These are phyloP conservation scores for Mortierella sp. DNA, from an alignment of 371 early-diverging fungal species.

Conservation along the genomic window DNA sequence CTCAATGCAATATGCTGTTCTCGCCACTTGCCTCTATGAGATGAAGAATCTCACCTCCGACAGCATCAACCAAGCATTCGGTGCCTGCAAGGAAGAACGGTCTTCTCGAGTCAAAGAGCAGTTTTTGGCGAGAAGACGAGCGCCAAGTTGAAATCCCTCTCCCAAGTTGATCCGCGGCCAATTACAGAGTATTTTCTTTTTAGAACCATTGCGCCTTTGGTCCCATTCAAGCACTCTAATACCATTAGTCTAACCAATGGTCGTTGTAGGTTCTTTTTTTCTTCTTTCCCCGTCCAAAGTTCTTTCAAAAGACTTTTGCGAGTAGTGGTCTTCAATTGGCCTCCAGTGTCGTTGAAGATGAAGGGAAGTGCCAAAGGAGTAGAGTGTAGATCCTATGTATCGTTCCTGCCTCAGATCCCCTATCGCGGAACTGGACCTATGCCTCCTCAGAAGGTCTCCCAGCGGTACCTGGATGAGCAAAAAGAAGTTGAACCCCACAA, in stretches of 20 bases:
- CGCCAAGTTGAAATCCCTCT: too few relatives aligned
- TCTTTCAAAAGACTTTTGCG: too few relatives aligned
- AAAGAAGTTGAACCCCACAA: too few relatives aligned
- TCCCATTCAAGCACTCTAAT: too few relatives aligned
- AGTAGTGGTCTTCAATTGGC: constrained; percentile 3
- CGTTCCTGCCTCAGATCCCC: constrained; percentile 9
- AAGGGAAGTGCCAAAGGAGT: constrained; percentile 1
- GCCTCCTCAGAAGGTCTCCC: background rate
- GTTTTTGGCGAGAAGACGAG: too few relatives aligned
- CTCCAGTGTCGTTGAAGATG: background rate
- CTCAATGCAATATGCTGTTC: background rate
- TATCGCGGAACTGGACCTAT: background rate
- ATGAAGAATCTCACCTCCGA: background rate
- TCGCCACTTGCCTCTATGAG: background rate
- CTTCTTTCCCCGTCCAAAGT: too few relatives aligned
- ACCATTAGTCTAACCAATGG: too few relatives aligned
- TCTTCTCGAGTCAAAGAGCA: background rate
- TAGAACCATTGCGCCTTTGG: background rate
- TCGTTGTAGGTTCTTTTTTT: too few relatives aligned
- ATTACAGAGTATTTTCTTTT: background rate
- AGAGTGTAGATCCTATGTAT: background rate
- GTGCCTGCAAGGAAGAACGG: too few relatives aligned
- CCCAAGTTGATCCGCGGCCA: background rate
- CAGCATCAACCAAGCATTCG: background rate
- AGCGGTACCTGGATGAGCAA: background rate